Percentiles rank a stretch among this genome's conserved stretches.
phyloP scores from a whole-genome alignment of 495 filamentous ascomycete species.

The Pyronema domesticum region DNA sequence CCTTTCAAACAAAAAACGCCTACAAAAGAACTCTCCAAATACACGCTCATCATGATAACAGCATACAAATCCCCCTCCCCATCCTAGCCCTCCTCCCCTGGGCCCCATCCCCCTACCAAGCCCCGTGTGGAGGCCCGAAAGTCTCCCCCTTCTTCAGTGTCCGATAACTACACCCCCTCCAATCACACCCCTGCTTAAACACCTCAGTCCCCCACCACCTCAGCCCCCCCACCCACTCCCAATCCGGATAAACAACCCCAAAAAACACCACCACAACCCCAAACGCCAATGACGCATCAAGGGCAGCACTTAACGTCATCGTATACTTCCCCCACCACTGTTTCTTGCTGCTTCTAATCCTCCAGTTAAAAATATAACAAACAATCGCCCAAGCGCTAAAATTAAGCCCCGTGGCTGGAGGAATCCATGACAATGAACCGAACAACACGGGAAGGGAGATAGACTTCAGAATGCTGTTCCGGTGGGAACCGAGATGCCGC shows the following conservation, averaged over 20 bases:
- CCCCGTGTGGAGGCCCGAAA: conserved; percentile 45
- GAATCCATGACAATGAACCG: conserved; percentile 60
- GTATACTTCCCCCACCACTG: conserved; percentile 83
- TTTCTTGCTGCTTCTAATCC: conserved; percentile 43
- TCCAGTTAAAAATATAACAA: conserved; percentile 65
- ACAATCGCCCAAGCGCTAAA: conserved; percentile 69
- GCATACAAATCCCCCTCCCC: not conserved
- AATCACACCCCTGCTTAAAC: conserved; percentile 47
- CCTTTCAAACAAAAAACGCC: no score
- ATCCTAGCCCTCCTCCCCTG: not conserved
- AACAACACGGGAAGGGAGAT: conserved; percentile 58
- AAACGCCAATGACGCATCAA: conserved; percentile 67
- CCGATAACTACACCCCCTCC: conserved; percentile 42
- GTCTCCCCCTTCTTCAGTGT: conserved; percentile 33
- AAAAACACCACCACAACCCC: conserved; percentile 71
- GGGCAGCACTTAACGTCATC: conserved; percentile 65
- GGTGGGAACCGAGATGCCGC: conserved; percentile 23
- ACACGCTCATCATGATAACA: no score
- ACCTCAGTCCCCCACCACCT: conserved; percentile 64
- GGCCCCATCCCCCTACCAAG: conserved; percentile 1
- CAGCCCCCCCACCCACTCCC: conserved; percentile 43
- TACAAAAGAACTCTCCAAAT: no score
- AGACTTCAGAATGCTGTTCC: conserved; percentile 37
- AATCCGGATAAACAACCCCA: conserved; percentile 55
- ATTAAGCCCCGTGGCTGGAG: conserved; percentile 68